Percentiles rank a stretch among this genome's conserved stretches.
phyloP scores from a whole-genome alignment of 2,329 filamentous ascomycete genomes.

The Epichloe glyceriae region DNA sequence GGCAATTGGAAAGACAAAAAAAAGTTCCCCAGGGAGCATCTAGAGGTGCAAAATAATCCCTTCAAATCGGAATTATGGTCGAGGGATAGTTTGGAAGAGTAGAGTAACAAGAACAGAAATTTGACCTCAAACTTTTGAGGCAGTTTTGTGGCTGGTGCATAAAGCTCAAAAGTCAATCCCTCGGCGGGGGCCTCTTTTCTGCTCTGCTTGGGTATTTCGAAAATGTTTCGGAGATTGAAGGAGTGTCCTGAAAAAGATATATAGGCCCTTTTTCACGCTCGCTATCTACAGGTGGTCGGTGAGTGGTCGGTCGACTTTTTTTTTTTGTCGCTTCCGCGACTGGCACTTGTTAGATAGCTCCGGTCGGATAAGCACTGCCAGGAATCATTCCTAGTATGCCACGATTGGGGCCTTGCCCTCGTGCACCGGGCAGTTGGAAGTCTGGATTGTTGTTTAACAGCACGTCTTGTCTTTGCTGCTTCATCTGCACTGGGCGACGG shows the following conservation, averaged over 20 bases:
- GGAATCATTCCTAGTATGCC: constrained; percentile 34
- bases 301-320: not conserved
- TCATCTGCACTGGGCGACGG: constrained; percentile 36
- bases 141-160: not conserved
- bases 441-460: constrained; percentile 82
- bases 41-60: not conserved
- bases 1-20: not conserved
- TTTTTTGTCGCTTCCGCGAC: not conserved
- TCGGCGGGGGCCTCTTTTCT: not conserved
- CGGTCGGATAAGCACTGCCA: constrained; percentile 37
- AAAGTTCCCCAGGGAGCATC: not conserved
- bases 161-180: not conserved
- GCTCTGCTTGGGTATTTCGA: not conserved
- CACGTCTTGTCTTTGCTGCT: constrained; percentile 56
- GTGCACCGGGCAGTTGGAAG: constrained; percentile 54
- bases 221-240: not conserved
- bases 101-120: not conserved
- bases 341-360: constrained; percentile 3
- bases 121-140: not conserved
- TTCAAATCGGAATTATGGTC: not conserved
- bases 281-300: not conserved
- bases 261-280: not conserved
- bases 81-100: constrained; percentile 1
- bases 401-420: constrained; percentile 15
- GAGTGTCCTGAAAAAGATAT: not conserved